A percentile compares a stretch with the other conserved stretches of the same genome.
phyloP scores from a whole-genome alignment of 306 rosid species.

The Pyrus bretschneideri region DNA sequence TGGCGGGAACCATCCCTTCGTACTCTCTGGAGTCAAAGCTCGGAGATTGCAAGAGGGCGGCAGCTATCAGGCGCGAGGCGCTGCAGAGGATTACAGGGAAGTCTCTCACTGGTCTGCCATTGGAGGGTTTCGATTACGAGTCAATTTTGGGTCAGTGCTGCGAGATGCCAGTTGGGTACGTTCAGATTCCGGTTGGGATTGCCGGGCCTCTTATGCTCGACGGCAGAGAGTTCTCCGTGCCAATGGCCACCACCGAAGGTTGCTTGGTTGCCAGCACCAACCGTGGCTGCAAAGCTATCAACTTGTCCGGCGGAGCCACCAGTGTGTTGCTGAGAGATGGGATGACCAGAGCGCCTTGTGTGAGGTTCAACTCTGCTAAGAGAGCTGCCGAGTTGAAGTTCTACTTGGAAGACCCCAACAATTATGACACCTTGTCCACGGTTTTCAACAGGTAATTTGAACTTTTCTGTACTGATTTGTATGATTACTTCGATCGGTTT shows the following conservation, averaged over 20 bases:
- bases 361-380: constrained; percentile 53
- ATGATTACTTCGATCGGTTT: not conserved
- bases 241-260: constrained; percentile 96
- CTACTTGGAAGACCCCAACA: constrained; percentile 55
- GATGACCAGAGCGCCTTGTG: constrained; percentile 90
- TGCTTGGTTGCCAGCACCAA: constrained; percentile 80
- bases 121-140: constrained; percentile 67
- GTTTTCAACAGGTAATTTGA: constrained; percentile 57
- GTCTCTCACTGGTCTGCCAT: constrained; percentile 52
- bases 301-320: constrained; percentile 69
- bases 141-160: constrained; percentile 90
- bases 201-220: constrained; percentile 77
- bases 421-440: constrained; percentile 51
- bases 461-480: not conserved
- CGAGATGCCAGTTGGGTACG: constrained; percentile 81
- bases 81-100: constrained; percentile 48
- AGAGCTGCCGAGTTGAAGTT: constrained; percentile 75
- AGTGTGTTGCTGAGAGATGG: constrained; percentile 57
- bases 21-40: constrained; percentile 64
- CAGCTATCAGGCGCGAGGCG: constrained; percentile 54
- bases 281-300: constrained; percentile 84
- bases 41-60: constrained; percentile 60
- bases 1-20: constrained; percentile 54
- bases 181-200: constrained; percentile 86
- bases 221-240: constrained; percentile 60